Evolutionary conservation across 805 yeast genomes (phyloP).

Genomic region (Wickerhamiella parazyma): DNA sequence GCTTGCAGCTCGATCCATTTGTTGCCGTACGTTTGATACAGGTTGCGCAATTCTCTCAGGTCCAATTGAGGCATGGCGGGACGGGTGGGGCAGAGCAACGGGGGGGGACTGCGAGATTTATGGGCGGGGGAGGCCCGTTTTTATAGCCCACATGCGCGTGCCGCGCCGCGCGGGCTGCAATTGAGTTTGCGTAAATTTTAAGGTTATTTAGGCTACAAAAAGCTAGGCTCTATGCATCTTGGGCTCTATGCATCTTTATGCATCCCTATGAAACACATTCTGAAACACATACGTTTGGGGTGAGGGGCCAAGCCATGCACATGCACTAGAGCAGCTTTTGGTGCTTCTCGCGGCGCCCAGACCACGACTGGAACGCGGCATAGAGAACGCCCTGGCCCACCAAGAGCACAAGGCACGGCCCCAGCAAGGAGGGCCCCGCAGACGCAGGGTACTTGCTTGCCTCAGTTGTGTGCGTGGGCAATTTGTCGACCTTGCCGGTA

Average conservation of each 20-base stretch:
- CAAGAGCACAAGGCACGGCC: conserved; percentile 5
- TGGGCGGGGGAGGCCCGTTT: neutral
- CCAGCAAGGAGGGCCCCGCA: conserved; percentile 1
- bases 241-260: too few species aligned
- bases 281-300: neutral
- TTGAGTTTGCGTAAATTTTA: too few species aligned
- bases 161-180: too few species aligned
- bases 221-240: too few species aligned
- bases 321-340: conserved; percentile 12
- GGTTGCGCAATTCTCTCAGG: neutral
- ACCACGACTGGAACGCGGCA: conserved; percentile 7
- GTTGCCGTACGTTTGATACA: neutral
- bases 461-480: neutral
- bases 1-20: neutral
- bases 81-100: too few species aligned
- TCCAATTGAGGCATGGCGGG: too few species aligned
- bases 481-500: neutral
- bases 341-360: conserved; percentile 8
- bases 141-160: neutral
- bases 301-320: too few species aligned
- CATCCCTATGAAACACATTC: neutral
- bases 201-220: too few species aligned
- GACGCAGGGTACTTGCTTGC: neutral
- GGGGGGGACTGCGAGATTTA: too few species aligned
- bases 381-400: conserved; percentile 9